Evolutionary conservation across 148 eudicot genomes (phyloP).

Genomic region (Mesembryanthemum crystallinum): DNA sequence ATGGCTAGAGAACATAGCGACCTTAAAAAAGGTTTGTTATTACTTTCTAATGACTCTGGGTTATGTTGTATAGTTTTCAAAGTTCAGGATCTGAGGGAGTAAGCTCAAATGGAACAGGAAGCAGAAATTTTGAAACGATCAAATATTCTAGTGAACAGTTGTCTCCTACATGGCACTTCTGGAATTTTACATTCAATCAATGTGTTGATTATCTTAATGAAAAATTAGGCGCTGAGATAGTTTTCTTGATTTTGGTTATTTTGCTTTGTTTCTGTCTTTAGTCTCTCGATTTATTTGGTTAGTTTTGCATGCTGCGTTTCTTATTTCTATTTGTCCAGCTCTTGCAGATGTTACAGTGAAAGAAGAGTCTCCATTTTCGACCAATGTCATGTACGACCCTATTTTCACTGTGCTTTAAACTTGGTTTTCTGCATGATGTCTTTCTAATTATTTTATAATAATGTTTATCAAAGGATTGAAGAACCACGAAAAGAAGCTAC

Average conservation of each 20-base stretch:
- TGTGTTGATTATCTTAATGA: not conserved
- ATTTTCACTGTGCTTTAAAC: slow-evolving; percentile 5
- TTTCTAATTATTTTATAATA: slow-evolving; percentile 10
- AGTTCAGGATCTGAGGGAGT: not conserved
- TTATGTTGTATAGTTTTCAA: not conserved
- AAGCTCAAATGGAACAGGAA: slow-evolving; percentile 2
- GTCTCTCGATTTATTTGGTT: not conserved
- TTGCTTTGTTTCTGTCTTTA: not conserved
- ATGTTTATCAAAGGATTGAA: slow-evolving; percentile 58
- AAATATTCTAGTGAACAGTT: not conserved
- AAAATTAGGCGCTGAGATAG: not conserved
- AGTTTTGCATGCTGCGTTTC: not conserved
- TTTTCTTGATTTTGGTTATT: not conserved
- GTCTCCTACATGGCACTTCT: not conserved
- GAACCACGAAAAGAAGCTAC: slow-evolving; percentile 58
- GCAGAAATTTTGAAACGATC: not conserved
- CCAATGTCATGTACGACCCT: slow-evolving; percentile 60
- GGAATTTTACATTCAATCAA: not conserved
- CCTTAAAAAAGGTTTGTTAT: slow-evolving; percentile 55
- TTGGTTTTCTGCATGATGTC: slow-evolving; percentile 15
- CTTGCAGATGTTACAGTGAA: slow-evolving; percentile 49
- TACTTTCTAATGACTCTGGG: not conserved
- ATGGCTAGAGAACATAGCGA: slow-evolving; percentile 83
- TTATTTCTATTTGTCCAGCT: slow-evolving; percentile 37
- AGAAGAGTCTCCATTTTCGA: slow-evolving; percentile 54